These are phyloP conservation scores for Haplosporangium sp. DNA, from an alignment of 371 early-diverging fungal species.

Conservation along the genomic window DNA sequence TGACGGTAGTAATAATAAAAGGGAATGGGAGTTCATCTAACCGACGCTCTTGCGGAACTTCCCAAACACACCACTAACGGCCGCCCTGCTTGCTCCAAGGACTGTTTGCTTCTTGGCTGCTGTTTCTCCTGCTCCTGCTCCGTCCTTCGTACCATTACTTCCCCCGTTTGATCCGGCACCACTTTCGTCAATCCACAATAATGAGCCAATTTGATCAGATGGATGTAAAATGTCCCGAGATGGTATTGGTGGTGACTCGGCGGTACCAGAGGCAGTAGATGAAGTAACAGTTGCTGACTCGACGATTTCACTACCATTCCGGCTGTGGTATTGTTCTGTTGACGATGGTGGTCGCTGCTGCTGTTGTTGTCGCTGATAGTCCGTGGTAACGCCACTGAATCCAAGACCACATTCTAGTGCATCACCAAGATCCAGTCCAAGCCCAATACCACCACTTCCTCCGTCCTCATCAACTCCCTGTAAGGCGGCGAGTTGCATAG, in stretches of 20 bases:
- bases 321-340: background rate
- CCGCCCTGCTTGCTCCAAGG: slow-evolving; percentile 40
- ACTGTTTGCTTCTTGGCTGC: slow-evolving; percentile 25
- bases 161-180: background rate
- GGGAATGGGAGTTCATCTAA: slow-evolving; percentile 1
- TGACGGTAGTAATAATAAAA: background rate
- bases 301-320: no score
- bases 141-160: background rate
- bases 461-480: background rate
- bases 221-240: no score
- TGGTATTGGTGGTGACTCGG: no score
- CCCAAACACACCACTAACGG: slow-evolving; percentile 42
- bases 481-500: background rate
- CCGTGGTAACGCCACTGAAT: background rate
- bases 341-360: background rate
- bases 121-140: slow-evolving; percentile 3
- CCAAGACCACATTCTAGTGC: background rate
- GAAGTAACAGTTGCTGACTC: no score
- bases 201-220: no score
- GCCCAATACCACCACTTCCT: no score
- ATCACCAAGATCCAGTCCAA: no score
- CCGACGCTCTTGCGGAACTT: slow-evolving; percentile 49
- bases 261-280: no score
- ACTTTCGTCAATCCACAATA: no score
- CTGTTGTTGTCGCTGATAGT: slow-evolving; percentile 1